Evolutionary conservation across 2,329 filamentous ascomycete genomes (phyloP).

Genomic region (Plectosphaerella plurivora): DNA sequence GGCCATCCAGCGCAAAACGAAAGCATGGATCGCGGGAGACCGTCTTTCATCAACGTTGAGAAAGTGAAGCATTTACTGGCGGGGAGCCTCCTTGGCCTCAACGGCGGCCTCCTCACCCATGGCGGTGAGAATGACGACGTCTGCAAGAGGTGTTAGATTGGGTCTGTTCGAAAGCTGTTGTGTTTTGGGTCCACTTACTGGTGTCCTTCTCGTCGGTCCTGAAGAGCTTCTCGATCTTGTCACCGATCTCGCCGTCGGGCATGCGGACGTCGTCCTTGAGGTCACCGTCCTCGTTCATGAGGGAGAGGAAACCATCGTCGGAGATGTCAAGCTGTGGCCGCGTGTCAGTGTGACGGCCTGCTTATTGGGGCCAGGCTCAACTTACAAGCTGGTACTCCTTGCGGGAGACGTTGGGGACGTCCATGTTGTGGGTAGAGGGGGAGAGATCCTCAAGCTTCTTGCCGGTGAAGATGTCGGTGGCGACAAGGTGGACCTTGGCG

Average conservation of each 20-base stretch:
- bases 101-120: slow-evolving; percentile 95
- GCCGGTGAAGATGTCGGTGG: slow-evolving; percentile 97
- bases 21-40: neutral
- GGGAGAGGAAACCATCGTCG: slow-evolving; percentile 90
- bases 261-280: slow-evolving; percentile 95
- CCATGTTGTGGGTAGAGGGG: slow-evolving; percentile 97
- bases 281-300: slow-evolving; percentile 82
- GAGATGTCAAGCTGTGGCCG: slow-evolving; percentile 73
- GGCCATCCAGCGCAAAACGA: neutral
- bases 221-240: slow-evolving; percentile 82
- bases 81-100: slow-evolving; percentile 89
- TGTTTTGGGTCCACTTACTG: slow-evolving; percentile 55
- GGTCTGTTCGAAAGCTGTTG: slow-evolving; percentile 15
- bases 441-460: slow-evolving; percentile 99
- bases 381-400: slow-evolving; percentile 93
- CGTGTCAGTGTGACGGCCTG: slow-evolving; percentile 2
- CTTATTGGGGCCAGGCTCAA: slow-evolving; percentile 16
- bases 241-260: slow-evolving; percentile 83
- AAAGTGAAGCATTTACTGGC: slow-evolving; percentile 18
- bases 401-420: slow-evolving; percentile 90
- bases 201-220: slow-evolving; percentile 81
- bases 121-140: slow-evolving; percentile 86
- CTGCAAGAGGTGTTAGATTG: slow-evolving; percentile 36
- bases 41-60: slow-evolving; percentile 9
- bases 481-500: slow-evolving; percentile 99